Evolutionary conservation across 108 stramenopile genomes (phyloP), one percentile per base, ranked within the genome.

Genomic region (Fragilariopsis cylindrus): DNA sequence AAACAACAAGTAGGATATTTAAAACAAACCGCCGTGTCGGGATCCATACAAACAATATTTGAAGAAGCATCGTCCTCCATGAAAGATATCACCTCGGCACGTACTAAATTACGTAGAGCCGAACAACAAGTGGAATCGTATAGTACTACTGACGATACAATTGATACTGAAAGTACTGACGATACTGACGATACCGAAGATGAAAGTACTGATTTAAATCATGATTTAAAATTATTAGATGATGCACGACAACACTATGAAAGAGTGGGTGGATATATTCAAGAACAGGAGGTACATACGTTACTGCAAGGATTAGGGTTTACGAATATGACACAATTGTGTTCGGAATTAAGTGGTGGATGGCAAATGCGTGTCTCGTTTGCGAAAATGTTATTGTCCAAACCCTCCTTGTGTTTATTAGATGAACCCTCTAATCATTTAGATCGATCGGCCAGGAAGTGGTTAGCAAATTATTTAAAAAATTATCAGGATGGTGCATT

Each of bases 361-460:
- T 97, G 96, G 96, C 96, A 97, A 78, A 97, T 97, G 97, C 81
- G 96, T 55, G 95, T 97, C 4, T 88, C 88, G 9, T 85, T 97
- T 48, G 95, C 92, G 16, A 87, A 90, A 72, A 75, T 96, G n/a
- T 67, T 97, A 48, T 78, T 97, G 2, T 88, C 87, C 18, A 87
- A 91, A 55, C 96, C 97, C 3, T 84, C 87, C 30, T 69, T 96
- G 4, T 73, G 94, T 19, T 48, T 97, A 50, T 73, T 97, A 41
- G 97, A 97, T 72, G 97, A 97, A 71, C 97, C 97, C 6, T 74
- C 77, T 15, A 96, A 94, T 81, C 92, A 96, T 64, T 72, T 96
- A 30, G 93, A 92, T 69, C 58, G 78, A 13, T 76, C 77, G 12
- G 91, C 92, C 15, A 66, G 90, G 73, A 74, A 84, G 15, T 97